Evolutionary conservation across 768 basidiomycete species (phyloP), one percentile per base, ranked within the genome.

Genomic region (Serendipita sp.): DNA sequence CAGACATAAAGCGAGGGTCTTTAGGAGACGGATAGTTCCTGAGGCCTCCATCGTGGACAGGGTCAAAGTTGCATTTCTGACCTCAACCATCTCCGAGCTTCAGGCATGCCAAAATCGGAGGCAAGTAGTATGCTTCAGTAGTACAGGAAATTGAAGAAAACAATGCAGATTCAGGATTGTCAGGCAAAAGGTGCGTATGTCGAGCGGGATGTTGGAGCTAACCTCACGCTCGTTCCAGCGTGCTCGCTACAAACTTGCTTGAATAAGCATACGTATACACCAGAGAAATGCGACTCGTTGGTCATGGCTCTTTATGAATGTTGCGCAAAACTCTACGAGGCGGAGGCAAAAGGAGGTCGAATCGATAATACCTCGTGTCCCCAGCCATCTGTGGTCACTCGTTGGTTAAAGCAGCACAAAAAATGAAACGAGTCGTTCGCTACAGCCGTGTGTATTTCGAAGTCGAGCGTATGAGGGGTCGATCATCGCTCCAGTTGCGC

Each of bases 221-320:
- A 48, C 45, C 34, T 22, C 17, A 26, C 53, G n/a, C 17, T 33
- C 17, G 28, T 22, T 17, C 24, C 66, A 88, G 86, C 86, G 0
- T 88, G 86, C 68, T 70, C 74, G 22, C 73, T 88, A 2, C 86
- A 87, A 45, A 62, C 73, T 1, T 88, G 86, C 68, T 74, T 88
- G 31, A 77, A 76, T 61, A 81, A 78, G 64, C 78, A 87, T 69
- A 84, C 82, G 0, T 87, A 85, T 67, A 67, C 66, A 2, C 85
- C 83, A 0, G 84, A 85, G 20, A 81, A 77, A 65, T 88, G 86
- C 67, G 74, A 82, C 44, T 68, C 72, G 7, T 69, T 76, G 11
- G 68, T 87, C 22, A 73, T 78, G 60, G 74, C 72, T 24, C 75
- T 88, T 17, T 88, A 88, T 68, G 63, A 68, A 63, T 88, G 86